phyloP scores from a whole-genome alignment of 148 eudicot species.

The Rhododendron williamsianum region DNA sequence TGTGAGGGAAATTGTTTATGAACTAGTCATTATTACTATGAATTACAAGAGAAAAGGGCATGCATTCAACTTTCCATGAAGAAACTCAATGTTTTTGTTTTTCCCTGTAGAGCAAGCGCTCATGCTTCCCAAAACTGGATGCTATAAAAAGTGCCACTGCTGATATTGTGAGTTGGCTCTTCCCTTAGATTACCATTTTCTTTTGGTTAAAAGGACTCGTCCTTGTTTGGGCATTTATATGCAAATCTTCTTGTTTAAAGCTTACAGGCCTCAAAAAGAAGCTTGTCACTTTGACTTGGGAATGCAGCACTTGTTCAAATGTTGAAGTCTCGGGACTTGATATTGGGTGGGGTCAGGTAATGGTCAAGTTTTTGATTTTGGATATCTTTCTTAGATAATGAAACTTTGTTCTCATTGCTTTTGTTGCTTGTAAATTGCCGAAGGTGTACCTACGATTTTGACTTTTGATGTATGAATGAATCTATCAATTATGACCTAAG shows the following conservation, averaged over 20 bases:
- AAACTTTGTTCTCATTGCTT: constrained; percentile 3
- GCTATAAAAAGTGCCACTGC: constrained; percentile 88
- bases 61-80: background rate
- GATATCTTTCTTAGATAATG: background rate
- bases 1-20: background rate
- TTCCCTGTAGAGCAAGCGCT: constrained; percentile 67
- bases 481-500: background rate
- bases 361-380: constrained; percentile 2
- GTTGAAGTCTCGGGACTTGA: constrained; percentile 95
- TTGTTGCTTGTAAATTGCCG: background rate
- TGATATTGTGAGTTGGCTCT: constrained; percentile 69
- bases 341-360: constrained; percentile 97
- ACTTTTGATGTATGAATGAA: background rate
- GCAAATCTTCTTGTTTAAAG: constrained; percentile 32
- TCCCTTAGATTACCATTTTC: background rate
- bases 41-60: background rate
- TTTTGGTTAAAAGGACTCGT: background rate
- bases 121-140: constrained; percentile 85
- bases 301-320: constrained; percentile 33
- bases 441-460: background rate
- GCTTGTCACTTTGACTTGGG: constrained; percentile 59
- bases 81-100: background rate
- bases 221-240: background rate
- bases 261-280: constrained; percentile 78
- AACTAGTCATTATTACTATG: background rate